Evolutionary conservation across 73 alveolate species (phyloP), one percentile per base, ranked within the genome.

Genomic region (Paramecium bursaria): DNA sequence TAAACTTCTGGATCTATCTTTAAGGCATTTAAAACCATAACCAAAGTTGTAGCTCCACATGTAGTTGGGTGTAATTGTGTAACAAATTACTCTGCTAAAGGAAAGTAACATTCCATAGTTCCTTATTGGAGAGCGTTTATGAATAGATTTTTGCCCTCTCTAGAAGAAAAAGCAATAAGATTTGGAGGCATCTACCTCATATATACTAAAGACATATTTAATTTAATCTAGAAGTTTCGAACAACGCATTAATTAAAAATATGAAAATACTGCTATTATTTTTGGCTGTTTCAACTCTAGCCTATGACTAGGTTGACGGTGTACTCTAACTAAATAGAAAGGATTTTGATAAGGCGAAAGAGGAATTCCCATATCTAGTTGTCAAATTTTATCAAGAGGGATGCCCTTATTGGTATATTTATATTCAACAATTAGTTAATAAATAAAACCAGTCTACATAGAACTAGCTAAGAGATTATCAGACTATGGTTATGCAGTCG

Each of bases 41-140:
- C 95, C 30, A 90, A 21, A 21, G 95, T 90, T 54, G 91, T 87
- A 14, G 90, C 48, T 15, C 95, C 95, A 52, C 94, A 88, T 35
- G 77, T 82, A 27, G 94, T 82, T 6, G 94, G 94, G 52, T 88
- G 90, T 26, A 75, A 80, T 74, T 90, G 87, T 30, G 95, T 90
- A 14, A 86, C 86, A 46, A 86, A 90, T 86, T 90, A 85, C 67
- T 90, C 95, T 10, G 92, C 89, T 30, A 90, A 73, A 14, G 86
- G 87, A 75, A 90, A 90, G 75, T 86, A 90, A 31, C 87, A 79
- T 75, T 90, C 95, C 95, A 90, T 86, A 19, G 86, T 75, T 1
- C 91, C 90, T 14, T 76, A 55, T 3, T 74, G 85, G 14, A 90
- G 46, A 9, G 95, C 95, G 53, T 90, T 86, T 50, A 73, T 57